Evolutionary conservation across 2,329 filamentous ascomycete genomes (phyloP), one percentile per base, ranked within the genome.

Genomic region (Sporothrix protearum): DNA sequence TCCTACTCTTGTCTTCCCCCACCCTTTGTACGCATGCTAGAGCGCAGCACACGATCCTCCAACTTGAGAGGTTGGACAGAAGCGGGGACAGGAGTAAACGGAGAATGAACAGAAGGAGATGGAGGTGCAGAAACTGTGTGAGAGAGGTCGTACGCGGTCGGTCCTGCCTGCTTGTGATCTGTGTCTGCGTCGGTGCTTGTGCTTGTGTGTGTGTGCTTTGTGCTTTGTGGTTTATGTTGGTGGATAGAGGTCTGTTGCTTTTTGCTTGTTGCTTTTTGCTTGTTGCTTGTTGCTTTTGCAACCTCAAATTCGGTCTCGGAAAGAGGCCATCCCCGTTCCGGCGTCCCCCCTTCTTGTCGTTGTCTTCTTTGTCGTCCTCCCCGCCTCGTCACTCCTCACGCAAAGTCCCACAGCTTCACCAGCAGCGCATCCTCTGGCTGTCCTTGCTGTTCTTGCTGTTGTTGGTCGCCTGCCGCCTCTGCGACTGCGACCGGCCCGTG

Each of bases 351-450:
- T 39, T 39, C 36, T 2, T 12, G 36, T 36, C 36, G 36, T 55
- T 4, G n/a, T 25, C 22, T n/a, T n/a, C n/a, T n/a, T n/a, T n/a
- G n/a, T n/a, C 51, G 19, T 51, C 22, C 49, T 22, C 49, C 19
- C 47, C n/a, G n/a, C n/a, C n/a, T n/a, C n/a, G n/a, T n/a, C 33
- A 8, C 10, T 7, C 30, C 33, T 75, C 70, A 78, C 2, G 76
- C 72, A 76, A 91, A 91, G 73, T 87, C 84, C 88, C 88, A 91
- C 36, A 91, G 80, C 77, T 85, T 88, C 61, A 86, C 86, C 28
- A 90, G 75, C 45, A 90, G 79, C 72, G 81, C 86, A 75, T 90
- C 85, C 71, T 86, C 82, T 16, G 82, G 78, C 55, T 79, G 28
- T 2, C 33, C 45, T 1, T 22, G 30, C 1, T 6, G 10, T 8